phyloP scores from a whole-genome alignment of 352 stramenopile genomes.

The Pythium dissotocum region DNA sequence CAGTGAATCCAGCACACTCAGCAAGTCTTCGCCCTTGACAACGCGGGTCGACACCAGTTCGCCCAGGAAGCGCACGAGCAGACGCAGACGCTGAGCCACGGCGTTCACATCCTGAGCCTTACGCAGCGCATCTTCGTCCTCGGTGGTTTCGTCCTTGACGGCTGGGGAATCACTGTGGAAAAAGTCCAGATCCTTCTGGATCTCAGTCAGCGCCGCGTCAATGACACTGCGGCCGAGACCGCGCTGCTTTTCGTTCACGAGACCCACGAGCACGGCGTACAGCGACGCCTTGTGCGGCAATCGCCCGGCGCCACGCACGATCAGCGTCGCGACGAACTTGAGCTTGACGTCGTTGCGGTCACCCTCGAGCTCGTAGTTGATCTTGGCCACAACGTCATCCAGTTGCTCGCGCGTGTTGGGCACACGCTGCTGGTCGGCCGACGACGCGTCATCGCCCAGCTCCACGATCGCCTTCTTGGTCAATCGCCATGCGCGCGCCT shows the following conservation, averaged over 20 bases:
- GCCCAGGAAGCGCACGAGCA: conserved; percentile 67
- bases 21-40: conserved; percentile 59
- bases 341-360: conserved; percentile 61
- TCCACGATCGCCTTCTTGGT: conserved; percentile 77
- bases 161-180: conserved; percentile 35
- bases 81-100: conserved; percentile 50
- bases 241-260: conserved; percentile 64
- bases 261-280: conserved; percentile 63
- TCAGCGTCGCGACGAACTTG: conserved; percentile 49
- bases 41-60: conserved; percentile 60
- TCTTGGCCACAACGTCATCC: conserved; percentile 36
- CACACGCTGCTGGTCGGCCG: conserved; percentile 16
- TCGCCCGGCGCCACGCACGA: conserved; percentile 52
- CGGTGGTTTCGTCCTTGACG: conserved; percentile 16
- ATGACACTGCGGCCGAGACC: conserved; percentile 61
- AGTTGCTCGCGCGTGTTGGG: conserved; percentile 44
- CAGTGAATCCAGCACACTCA: conserved; percentile 59
- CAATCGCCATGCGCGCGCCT: conserved; percentile 66
- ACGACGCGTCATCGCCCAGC: conserved; percentile 45
- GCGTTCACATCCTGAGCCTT: conserved; percentile 25
- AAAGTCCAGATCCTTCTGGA: conserved; percentile 67
- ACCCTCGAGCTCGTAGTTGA: conserved; percentile 54
- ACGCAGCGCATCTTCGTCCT: conserved; percentile 39
- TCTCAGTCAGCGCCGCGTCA: conserved; percentile 29
- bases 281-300: conserved; percentile 73